Conservation (phyloP, 1,284 basidiomycete genomes). For the Leccinum pachyderme region DNA sequence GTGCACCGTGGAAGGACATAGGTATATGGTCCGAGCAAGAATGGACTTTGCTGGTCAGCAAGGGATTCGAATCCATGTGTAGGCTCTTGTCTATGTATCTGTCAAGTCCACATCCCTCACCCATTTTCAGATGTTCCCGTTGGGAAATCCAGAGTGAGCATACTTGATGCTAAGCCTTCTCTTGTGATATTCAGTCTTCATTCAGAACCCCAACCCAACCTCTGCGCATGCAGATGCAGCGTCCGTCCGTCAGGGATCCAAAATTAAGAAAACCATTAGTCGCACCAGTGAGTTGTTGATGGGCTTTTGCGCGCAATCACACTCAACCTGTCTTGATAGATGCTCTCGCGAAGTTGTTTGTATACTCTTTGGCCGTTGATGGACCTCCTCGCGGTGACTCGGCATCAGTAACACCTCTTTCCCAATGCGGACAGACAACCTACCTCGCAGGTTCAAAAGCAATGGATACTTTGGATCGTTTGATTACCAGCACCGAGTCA, state of each 20-base stretch:
- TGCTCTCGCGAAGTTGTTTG: slow-evolving; percentile 82
- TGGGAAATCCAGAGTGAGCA: slow-evolving; percentile 57
- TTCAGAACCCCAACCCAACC: slow-evolving; percentile 61
- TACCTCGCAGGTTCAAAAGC: slow-evolving; percentile 88
- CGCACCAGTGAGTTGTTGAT: slow-evolving; percentile 54
- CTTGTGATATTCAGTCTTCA: slow-evolving; percentile 5
- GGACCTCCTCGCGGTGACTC: slow-evolving; percentile 47
- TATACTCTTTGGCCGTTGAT: slow-evolving; percentile 91
- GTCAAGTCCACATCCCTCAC: slow-evolving; percentile 42
- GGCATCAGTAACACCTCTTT: slow-evolving; percentile 57
- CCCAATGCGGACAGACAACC: slow-evolving; percentile 51
- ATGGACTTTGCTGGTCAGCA: slow-evolving; percentile 85
- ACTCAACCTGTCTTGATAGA: slow-evolving; percentile 39
- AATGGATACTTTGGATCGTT: slow-evolving; percentile 83
- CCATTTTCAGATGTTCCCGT: slow-evolving; percentile 64
- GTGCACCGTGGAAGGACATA: slow-evolving; percentile 70
- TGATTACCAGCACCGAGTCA: slow-evolving; percentile 91
- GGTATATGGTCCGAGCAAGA: slow-evolving; percentile 88
- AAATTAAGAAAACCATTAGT: slow-evolving; percentile 78
- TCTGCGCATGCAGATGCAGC: slow-evolving; percentile 67
- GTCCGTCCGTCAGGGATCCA: slow-evolving; percentile 60
- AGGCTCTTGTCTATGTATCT: slow-evolving; percentile 29
- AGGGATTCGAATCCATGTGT: slow-evolving; percentile 88
- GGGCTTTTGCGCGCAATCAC: not conserved
- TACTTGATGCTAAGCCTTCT: not conserved